These are phyloP conservation scores for Pestalotiopsis fici DNA, from an alignment of 2,329 filamentous ascomycete species.

Conservation along the genomic window DNA sequence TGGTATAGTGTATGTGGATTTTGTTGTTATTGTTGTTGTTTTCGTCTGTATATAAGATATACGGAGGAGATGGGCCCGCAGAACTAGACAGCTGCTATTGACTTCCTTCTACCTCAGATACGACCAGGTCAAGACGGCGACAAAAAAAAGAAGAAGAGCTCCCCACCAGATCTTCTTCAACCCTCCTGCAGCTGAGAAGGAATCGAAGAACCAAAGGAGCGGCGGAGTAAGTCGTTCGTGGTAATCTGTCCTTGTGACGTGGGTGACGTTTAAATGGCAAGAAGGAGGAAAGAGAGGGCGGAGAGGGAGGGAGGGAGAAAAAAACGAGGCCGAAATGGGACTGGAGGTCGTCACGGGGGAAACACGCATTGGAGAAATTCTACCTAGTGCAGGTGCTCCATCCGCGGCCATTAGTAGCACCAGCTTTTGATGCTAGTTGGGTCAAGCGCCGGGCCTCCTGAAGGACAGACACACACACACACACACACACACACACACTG, in stretches of 20 bases:
- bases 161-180: conserved; percentile 24
- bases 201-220: conserved; percentile 37
- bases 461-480: background rate
- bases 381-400: background rate
- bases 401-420: background rate
- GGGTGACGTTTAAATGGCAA: conserved; percentile 12
- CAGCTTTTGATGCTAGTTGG: background rate
- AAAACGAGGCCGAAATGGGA: background rate
- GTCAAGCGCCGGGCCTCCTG: background rate
- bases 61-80: background rate
- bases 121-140: conserved; percentile 13
- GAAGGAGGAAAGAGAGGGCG: conserved; percentile 13
- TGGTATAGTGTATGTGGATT: background rate
- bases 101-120: no score
- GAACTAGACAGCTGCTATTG: no score
- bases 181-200: conserved; percentile 21
- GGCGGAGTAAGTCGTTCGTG: conserved; percentile 48
- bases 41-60: background rate
- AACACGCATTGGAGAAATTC: conserved; percentile 6
- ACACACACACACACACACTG: no score
- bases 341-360: background rate
- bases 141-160: conserved; percentile 18
- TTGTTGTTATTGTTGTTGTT: no score
- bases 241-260: conserved; percentile 10
- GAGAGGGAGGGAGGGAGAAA: conserved; percentile 12